Conservation (phyloP, 306 rosid species). For the Fragaria vesca region DNA sequence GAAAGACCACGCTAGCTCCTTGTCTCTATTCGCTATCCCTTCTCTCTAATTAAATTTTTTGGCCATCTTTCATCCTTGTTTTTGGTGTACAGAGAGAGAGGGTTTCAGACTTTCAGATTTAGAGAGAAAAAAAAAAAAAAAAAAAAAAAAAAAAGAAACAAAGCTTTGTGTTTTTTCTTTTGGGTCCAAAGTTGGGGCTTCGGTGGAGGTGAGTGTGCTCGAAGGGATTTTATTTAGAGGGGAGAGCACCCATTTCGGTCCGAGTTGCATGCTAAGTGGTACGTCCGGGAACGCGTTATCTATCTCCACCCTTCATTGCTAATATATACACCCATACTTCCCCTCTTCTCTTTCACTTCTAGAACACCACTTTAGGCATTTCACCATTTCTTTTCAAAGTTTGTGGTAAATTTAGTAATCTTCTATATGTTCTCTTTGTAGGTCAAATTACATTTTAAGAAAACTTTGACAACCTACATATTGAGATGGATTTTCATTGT, state of each 20-base stretch:
- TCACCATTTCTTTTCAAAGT: neutral
- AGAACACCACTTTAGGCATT: slow-evolving; percentile 12
- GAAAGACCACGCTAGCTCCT: neutral
- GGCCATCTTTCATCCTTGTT: slow-evolving; percentile 13
- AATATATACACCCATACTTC: slow-evolving; percentile 4
- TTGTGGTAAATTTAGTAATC: neutral
- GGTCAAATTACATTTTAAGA: slow-evolving; percentile 10
- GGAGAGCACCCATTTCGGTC: slow-evolving; percentile 63
- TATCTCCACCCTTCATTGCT: slow-evolving; percentile 23
- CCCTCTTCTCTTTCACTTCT: slow-evolving; percentile 12
- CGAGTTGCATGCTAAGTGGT: slow-evolving; percentile 72
- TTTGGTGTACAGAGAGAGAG: slow-evolving; percentile 13
- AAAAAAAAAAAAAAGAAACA: neutral
- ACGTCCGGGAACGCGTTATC: slow-evolving; percentile 49
- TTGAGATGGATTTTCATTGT: neutral
- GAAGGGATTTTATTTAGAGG: slow-evolving; percentile 45
- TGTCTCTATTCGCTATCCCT: neutral
- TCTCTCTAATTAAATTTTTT: neutral
- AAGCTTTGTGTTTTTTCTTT: slow-evolving; percentile 7
- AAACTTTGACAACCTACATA: neutral
- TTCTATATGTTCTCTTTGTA: neutral
- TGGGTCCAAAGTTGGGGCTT: slow-evolving; percentile 29
- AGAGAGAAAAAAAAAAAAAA: slow-evolving; percentile 2
- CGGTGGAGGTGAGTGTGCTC: slow-evolving; percentile 17
- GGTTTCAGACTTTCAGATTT: slow-evolving; percentile 27